Evolutionary conservation across 2,329 filamentous ascomycete genomes (phyloP), one percentile per base, ranked within the genome.

Genomic region (Didymellaceae sp.): DNA sequence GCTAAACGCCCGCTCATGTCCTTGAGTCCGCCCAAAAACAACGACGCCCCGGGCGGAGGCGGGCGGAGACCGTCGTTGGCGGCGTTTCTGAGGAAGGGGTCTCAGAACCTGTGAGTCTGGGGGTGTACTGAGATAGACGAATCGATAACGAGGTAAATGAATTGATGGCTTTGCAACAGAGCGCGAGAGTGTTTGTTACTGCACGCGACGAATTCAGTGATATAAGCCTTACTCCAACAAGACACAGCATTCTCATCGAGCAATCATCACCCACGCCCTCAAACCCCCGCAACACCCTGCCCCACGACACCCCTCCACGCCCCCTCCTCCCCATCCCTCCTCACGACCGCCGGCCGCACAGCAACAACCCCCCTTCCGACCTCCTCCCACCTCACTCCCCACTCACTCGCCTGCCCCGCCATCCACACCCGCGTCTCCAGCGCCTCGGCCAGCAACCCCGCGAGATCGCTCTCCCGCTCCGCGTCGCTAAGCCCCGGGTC

Each of bases 391-490:
- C 63, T 43, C 31, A 65, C 69, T 16, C 61, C 57, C 45, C 65
- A 70, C 17, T 56, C 35, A 5, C 43, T 60, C 6, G 57, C 52
- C 45, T 69, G 63, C 2, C 68, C 68, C 16, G 53, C 63, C 13
- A 72, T 18, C 69, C 69, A 72, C 5, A 72, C 48, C 13, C 55
- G 59, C 7, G 62, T 21, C 20, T 70, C 62, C 18, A 70, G 41
- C 2, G 63, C 61, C n/a, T 57, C 58, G 9, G 31, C 54, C 9
- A 72, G 65, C 21, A 70, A 55, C 6, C 54, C 49, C 5, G 61
- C 53, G 1, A 72, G 58, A 33, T 68, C 59, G 8, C 65, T 60
- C 6, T 72, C 69, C 26, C 61, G 62, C 7, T 68, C 67, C 20
- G 61, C 55, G 26, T 72, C 69, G 9, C 45, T 44, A 9, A 54